Conservation (phyloP, 2,329 filamentous ascomycete genomes). For the Beauveria sp. region DNA sequence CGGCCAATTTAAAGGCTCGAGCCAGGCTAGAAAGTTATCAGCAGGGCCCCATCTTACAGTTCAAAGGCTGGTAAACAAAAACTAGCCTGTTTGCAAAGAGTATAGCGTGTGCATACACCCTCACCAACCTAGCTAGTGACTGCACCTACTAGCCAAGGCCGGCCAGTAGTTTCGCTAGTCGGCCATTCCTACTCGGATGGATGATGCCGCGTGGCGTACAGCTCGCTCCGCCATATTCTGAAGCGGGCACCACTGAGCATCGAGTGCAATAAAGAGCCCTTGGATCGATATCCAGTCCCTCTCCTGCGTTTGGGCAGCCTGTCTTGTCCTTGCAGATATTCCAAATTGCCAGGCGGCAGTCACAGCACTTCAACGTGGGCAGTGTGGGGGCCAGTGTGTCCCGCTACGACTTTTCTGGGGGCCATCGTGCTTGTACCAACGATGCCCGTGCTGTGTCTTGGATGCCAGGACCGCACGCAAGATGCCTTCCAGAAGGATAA, state of each 20-base stretch:
- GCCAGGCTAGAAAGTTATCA: neutral
- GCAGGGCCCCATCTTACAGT: neutral
- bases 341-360: no score
- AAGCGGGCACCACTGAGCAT: constrained; percentile 8
- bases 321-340: neutral
- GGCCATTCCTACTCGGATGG: constrained; percentile 2
- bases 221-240: neutral
- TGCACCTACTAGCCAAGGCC: no score
- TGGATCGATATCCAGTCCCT: neutral
- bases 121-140: neutral
- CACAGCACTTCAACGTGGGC: neutral
- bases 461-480: neutral
- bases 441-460: neutral
- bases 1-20: neutral
- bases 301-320: neutral
- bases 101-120: neutral
- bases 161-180: neutral
- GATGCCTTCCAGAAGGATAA: neutral
- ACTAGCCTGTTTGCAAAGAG: neutral
- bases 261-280: neutral
- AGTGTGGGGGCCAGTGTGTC: neutral
- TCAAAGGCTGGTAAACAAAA: neutral
- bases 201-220: constrained; percentile 7
- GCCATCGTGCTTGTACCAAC: neutral
- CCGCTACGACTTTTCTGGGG: neutral